Evolutionary conservation across 257 asterid genomes (phyloP), one percentile per base, ranked within the genome.

Genomic region (Asclepias syriaca): DNA sequence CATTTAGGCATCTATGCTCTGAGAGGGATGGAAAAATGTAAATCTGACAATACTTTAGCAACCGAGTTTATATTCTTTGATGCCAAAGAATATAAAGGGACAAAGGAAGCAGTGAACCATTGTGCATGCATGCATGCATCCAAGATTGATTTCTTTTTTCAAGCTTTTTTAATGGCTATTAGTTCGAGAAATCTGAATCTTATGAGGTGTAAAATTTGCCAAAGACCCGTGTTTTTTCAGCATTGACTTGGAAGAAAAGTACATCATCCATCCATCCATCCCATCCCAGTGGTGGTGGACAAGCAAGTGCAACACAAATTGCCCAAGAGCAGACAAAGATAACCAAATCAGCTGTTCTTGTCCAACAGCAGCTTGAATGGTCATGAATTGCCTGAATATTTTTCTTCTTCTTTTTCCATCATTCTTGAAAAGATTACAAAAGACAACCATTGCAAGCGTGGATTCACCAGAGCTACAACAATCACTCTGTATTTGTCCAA

Each of bases 341-440:
- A 16, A 16, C 7, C 10, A 29, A 59, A 49, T 1, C 34, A 60
- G 56, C 40, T 50, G 59, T 27, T 55, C 61, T 4, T 58, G 37
- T 56, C 7, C 0, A 45, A 16, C 32, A 55, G 18, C 59, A 71
- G 19, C 48, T 12, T 72, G 61, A 60, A 72, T 72, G 75, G 69
- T 45, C 50, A 18, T 61, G 60, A 9, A 43, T 46, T 27, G 21
- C 55, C 37, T 59, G 19, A n/a, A 11, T 2, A 3, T 46, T n/a
- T 34, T 34, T 34, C 27, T 24, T 34, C 27, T 24, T 34, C 5
- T 34, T 4, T 34, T 34, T 43, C 10, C 48, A 43, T 1, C 48
- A 43, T 43, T 43, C 11, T 43, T 43, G 48, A 43, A 43, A 43
- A 7, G 48, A 43, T 11, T 43, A 43, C 59, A 24, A 7, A 12